Conservation (phyloP, 2,329 filamentous ascomycete genomes). For the Fusarium gaditjirri region DNA sequence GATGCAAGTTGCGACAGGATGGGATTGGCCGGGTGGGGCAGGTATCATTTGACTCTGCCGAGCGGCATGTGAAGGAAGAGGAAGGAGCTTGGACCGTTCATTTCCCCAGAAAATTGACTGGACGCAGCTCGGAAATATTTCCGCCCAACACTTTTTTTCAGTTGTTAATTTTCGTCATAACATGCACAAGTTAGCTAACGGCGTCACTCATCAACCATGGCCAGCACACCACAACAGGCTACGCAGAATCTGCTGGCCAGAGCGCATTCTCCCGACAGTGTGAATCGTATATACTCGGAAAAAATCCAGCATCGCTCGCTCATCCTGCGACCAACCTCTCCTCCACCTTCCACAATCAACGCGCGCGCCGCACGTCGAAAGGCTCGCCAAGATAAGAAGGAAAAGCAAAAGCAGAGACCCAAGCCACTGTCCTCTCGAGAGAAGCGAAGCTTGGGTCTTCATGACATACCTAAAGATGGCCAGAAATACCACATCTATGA, state of each 20-base stretch:
- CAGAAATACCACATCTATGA: constrained; percentile 76
- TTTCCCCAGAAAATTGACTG: constrained; percentile 35
- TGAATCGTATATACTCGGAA: constrained; percentile 78
- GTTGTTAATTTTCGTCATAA: background rate
- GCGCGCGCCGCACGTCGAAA: constrained; percentile 67
- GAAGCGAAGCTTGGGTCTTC: constrained; percentile 77
- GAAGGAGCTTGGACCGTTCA: constrained; percentile 31
- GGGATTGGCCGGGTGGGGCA: constrained; percentile 40
- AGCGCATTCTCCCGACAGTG: constrained; percentile 80
- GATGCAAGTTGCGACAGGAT: constrained; percentile 36
- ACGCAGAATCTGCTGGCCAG: constrained; percentile 76
- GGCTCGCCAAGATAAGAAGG: constrained; percentile 58
- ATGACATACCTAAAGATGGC: constrained; percentile 76
- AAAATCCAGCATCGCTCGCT: constrained; percentile 86
- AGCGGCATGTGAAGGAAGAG: constrained; percentile 43
- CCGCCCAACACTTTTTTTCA: constrained; percentile 23
- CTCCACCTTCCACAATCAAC: constrained; percentile 64
- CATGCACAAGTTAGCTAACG: background rate
- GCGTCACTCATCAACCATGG: constrained; percentile 45
- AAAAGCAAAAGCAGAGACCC: constrained; percentile 62
- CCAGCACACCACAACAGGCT: constrained; percentile 51
- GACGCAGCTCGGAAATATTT: constrained; percentile 21
- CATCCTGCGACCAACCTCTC: constrained; percentile 79
- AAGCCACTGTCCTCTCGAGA: constrained; percentile 82
- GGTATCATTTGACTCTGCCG: constrained; percentile 33